Conservation (phyloP, 805 yeast genomes). For the Kluyveromyces siamensis region DNA sequence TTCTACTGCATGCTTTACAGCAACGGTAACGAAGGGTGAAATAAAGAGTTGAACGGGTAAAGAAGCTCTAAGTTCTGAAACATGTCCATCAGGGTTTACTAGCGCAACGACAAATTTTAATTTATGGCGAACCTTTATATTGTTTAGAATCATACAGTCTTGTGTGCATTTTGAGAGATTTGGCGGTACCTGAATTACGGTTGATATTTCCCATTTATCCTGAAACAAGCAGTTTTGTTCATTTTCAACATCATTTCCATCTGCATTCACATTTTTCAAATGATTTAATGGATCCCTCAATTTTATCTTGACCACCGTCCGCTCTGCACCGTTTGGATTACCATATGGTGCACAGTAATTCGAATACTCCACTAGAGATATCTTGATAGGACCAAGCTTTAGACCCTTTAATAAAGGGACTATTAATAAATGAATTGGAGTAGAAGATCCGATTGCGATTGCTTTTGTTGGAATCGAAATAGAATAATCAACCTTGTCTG, state of each 20-base stretch:
- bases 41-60: constrained; percentile 72
- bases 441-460: constrained; percentile 75
- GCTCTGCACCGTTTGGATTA: constrained; percentile 52
- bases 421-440: constrained; percentile 59
- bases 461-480: constrained; percentile 83
- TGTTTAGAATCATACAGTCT: constrained; percentile 65
- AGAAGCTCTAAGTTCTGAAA: constrained; percentile 85
- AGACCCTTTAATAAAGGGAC: constrained; percentile 80
- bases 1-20: constrained; percentile 16
- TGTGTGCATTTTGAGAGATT: constrained; percentile 72
- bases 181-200: constrained; percentile 58
- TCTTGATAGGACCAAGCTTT: constrained; percentile 60
- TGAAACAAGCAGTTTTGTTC: constrained; percentile 24
- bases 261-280: constrained; percentile 24
- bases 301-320: constrained; percentile 46
- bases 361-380: constrained; percentile 60
- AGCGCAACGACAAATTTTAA: constrained; percentile 72
- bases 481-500: constrained; percentile 82
- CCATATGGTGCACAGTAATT: constrained; percentile 51
- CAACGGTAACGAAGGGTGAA: constrained; percentile 71
- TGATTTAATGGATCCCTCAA: constrained; percentile 34
- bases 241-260: constrained; percentile 22
- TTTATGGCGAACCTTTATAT: constrained; percentile 81
- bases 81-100: constrained; percentile 84
- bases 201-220: constrained; percentile 69